A percentile compares a stretch with the other conserved stretches of the same genome.
phyloP scores from a whole-genome alignment of 2,329 filamentous ascomycete genomes.

The Fusarium udum region DNA sequence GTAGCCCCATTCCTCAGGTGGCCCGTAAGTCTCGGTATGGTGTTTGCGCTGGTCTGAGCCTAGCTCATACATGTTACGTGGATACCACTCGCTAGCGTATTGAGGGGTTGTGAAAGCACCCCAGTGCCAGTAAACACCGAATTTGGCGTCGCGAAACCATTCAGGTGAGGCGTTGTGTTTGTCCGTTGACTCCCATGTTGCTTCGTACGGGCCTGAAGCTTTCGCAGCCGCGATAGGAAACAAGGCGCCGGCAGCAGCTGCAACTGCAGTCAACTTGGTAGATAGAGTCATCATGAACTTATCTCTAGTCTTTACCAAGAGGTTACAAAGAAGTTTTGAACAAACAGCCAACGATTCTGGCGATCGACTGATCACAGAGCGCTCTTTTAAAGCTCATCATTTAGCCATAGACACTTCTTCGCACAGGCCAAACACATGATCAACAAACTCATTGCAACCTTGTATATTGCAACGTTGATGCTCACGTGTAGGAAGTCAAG shows the following conservation, averaged over 20 bases:
- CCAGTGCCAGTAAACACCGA: constrained; percentile 28
- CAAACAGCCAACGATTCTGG: not conserved
- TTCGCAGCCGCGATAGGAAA: not conserved
- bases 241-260: not conserved
- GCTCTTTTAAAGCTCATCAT: not conserved
- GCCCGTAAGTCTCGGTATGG: constrained; percentile 3
- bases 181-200: constrained; percentile 23
- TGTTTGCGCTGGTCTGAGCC: constrained; percentile 4
- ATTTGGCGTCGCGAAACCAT: constrained; percentile 25
- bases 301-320: fast-evolving
- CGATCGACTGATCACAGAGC: not conserved
- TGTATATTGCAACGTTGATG: not conserved
- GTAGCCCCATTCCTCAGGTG: constrained; percentile 15
- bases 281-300: not conserved
- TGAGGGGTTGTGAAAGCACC: constrained; percentile 19
- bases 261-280: not conserved
- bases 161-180: constrained; percentile 13
- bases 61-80: constrained; percentile 22
- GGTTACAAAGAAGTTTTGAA: not conserved
- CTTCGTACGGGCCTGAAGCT: not conserved
- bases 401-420: not conserved
- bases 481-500: not conserved
- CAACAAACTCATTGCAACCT: not conserved
- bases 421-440: not conserved
- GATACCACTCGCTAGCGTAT: constrained; percentile 22